A percentile compares a stretch with the other conserved stretches of the same genome.
phyloP scores from a whole-genome alignment of 306 rosid species.

The Acmispon strigosus region DNA sequence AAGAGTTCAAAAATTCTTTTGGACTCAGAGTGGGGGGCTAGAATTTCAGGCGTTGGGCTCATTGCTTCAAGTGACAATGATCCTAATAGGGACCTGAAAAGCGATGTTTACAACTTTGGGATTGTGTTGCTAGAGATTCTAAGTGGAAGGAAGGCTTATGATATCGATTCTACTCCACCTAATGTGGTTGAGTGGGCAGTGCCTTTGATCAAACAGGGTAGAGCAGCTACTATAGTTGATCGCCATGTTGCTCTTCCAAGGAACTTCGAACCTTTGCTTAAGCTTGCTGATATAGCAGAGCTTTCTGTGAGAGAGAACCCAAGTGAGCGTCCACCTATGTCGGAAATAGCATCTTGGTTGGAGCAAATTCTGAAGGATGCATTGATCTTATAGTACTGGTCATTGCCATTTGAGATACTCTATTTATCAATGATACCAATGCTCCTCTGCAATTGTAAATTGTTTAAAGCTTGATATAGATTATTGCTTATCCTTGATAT shows the following conservation, averaged over 20 bases:
- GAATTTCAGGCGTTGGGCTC: constrained; percentile 78
- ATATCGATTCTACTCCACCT: constrained; percentile 56
- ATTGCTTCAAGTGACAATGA: constrained; percentile 52
- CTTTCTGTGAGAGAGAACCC: constrained; percentile 51
- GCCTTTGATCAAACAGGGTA: constrained; percentile 71
- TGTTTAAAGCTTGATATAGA: constrained; percentile 43
- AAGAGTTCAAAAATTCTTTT: constrained; percentile 79
- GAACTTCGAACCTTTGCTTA: constrained; percentile 84
- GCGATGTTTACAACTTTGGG: constrained; percentile 72
- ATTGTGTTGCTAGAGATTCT: constrained; percentile 71
- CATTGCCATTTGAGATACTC: neutral
- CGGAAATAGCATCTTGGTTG: constrained; percentile 67
- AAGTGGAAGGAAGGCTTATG: constrained; percentile 83
- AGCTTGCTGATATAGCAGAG: constrained; percentile 76
- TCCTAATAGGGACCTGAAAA: constrained; percentile 34
- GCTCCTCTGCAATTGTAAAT: constrained; percentile 46
- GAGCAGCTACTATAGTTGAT: constrained; percentile 68
- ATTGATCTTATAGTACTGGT: constrained; percentile 37
- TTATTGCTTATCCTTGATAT: constrained; percentile 14
- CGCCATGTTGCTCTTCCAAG: constrained; percentile 53
- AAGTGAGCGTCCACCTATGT: constrained; percentile 56
- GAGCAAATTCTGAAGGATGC: constrained; percentile 85
- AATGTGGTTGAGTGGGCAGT: constrained; percentile 77
- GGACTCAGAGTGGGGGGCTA: constrained; percentile 77
- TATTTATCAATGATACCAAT: neutral